Evolutionary conservation across 805 yeast species (phyloP), one percentile per base, ranked within the genome.

Genomic region (Hanseniaspora vineae): DNA sequence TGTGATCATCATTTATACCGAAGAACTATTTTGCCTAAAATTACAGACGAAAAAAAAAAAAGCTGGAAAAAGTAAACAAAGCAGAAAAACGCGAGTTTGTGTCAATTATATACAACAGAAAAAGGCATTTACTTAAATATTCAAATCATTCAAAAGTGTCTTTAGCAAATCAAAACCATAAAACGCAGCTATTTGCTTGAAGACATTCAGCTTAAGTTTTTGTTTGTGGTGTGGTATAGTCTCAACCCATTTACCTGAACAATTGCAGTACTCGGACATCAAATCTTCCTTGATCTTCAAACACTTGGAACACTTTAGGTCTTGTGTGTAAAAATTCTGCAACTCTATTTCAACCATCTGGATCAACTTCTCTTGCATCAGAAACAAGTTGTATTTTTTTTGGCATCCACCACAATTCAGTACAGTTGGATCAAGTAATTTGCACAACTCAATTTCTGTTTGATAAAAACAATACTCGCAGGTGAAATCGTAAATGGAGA

Each of bases 161-260:
- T 63, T 59, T 43, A 87, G 60, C 48, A 87, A 63, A 47, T 73
- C 75, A 54, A 89, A 67, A 37, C 77, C 81, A 58, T 76, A 84
- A 46, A 63, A 72, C 13, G 66, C 65, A 1, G 90, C 77, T 13
- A 87, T 79, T 49, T 76, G 78, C 19, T 66, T 66, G 59, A 73
- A 85, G 0, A 78, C 70, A 6, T 58, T 61, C 2, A 80, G 56
- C 46, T 70, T 69, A 45, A 66, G 65, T 15, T 68, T 62, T 8
- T 87, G 58, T 0, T 70, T 73, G 5, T 58, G 64, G 44, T 67
- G 66, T 5, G 69, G 58, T 18, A 79, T 60, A 0, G 84, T 77
- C 44, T 77, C 80, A 3, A 63, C 68, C 96, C 95, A 88, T 14
- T 65, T 60, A 9, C 99, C 99, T 0, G 98, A 90, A 61, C 98